Evolutionary conservation across 2,329 filamentous ascomycete species (phyloP).

Genomic region (Parastagonospora avenae): DNA sequence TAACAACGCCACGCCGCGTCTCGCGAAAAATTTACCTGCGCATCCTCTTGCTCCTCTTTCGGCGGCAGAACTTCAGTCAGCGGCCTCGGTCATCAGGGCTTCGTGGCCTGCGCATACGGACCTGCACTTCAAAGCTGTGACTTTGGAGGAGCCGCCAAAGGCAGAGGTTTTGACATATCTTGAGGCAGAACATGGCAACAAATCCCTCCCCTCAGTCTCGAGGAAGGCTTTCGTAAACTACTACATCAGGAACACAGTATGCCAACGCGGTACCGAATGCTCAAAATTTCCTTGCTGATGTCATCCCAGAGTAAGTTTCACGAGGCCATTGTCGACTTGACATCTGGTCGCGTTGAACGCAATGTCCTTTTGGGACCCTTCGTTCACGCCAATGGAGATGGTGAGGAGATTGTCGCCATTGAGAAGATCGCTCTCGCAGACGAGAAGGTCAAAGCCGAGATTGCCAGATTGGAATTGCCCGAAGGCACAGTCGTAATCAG

Average conservation of each 20-base stretch:
- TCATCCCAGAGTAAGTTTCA: constrained; percentile 63
- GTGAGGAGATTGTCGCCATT: constrained; percentile 64
- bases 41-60: constrained; percentile 67
- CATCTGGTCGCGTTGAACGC: constrained; percentile 56
- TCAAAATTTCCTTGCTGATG: constrained; percentile 3
- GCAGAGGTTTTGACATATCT: constrained; percentile 63
- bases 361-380: constrained; percentile 65
- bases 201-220: constrained; percentile 57
- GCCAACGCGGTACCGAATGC: constrained; percentile 30
- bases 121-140: constrained; percentile 70
- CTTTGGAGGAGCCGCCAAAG: constrained; percentile 69
- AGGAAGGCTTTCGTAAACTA: constrained; percentile 63
- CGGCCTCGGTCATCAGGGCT: constrained; percentile 55
- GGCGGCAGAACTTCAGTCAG: constrained; percentile 61
- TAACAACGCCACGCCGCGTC: constrained; percentile 23
- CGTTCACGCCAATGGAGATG: constrained; percentile 62
- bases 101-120: constrained; percentile 62
- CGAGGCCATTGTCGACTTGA: constrained; percentile 64
- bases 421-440: constrained; percentile 63
- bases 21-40: constrained; percentile 27
- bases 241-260: constrained; percentile 64
- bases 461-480: constrained; percentile 64
- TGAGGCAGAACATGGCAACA: constrained; percentile 64
- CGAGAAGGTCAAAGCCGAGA: constrained; percentile 61
- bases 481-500: constrained; percentile 61